Conservation (phyloP, 495 filamentous ascomycete species). For the Trichoderma asperelloides region DNA sequence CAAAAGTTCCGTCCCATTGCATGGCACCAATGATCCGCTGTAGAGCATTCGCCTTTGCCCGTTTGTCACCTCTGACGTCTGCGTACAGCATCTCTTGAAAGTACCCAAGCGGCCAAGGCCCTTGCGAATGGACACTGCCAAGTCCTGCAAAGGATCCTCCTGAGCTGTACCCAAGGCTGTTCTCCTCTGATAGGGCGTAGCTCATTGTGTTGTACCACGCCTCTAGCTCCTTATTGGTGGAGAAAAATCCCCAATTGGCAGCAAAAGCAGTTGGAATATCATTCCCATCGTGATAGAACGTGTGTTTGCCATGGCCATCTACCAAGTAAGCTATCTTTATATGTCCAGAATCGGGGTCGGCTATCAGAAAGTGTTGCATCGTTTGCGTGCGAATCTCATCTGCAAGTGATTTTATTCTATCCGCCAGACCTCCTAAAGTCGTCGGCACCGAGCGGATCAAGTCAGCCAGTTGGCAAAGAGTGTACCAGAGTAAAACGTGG, state of each 20-base stretch:
- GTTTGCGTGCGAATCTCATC: conserved; percentile 2
- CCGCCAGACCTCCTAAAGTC: background rate
- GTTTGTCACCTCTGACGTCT: background rate
- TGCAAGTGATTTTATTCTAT: background rate
- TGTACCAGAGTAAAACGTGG: conserved; percentile 14
- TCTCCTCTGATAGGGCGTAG: conserved; percentile 10
- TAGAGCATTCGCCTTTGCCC: conserved; percentile 1
- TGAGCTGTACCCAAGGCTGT: conserved; percentile 10
- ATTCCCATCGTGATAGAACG: conserved; percentile 16
- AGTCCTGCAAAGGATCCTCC: conserved; percentile 12
- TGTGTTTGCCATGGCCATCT: conserved; percentile 9
- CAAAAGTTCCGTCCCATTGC: conserved; percentile 14
- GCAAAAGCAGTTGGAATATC: conserved; percentile 14
- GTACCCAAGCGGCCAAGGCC: conserved; percentile 14
- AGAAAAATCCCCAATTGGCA: conserved; percentile 7
- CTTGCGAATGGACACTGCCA: conserved; percentile 13
- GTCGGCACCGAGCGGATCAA: background rate
- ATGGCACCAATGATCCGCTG: conserved; percentile 12
- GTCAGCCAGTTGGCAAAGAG: conserved; percentile 5
- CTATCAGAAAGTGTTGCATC: background rate
- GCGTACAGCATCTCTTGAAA: conserved; percentile 13
- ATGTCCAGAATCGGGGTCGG: background rate
- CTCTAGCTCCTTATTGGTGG: background rate
- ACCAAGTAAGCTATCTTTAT: conserved; percentile 11
- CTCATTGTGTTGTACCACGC: conserved; percentile 11